phyloP scores from a whole-genome alignment of 2,329 filamentous ascomycete species.

The Keithomyces neogunnii region DNA sequence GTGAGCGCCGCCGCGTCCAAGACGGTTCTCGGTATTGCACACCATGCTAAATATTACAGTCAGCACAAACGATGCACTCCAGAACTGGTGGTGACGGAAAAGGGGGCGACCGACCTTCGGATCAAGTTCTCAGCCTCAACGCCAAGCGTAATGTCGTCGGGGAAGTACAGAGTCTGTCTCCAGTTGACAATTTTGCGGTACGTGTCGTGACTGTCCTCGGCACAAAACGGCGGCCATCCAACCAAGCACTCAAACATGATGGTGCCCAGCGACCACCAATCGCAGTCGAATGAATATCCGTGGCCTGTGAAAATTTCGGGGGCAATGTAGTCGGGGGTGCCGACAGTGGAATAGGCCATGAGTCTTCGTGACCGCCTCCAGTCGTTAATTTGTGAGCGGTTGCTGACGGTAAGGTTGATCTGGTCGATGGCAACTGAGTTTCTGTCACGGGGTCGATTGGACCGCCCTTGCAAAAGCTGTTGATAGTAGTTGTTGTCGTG shows the following conservation, averaged over 20 bases:
- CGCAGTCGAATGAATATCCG: slow-evolving; percentile 92
- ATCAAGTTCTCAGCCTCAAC: slow-evolving; percentile 88
- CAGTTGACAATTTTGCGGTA: slow-evolving; percentile 99
- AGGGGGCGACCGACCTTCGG: slow-evolving; percentile 55
- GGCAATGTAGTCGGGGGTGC: slow-evolving; percentile 96
- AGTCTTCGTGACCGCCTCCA: slow-evolving; percentile 93
- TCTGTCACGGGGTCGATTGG: slow-evolving; percentile 67
- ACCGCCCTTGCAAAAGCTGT: slow-evolving; percentile 77
- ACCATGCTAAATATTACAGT: slow-evolving; percentile 56
- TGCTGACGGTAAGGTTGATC: slow-evolving; percentile 96
- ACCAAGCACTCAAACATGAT: slow-evolving; percentile 99
- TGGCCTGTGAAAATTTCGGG: slow-evolving; percentile 97
- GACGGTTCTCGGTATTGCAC: slow-evolving; percentile 85
- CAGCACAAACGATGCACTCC: background rate
- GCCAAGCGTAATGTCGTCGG: slow-evolving; percentile 84
- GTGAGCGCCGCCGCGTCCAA: slow-evolving; percentile 76
- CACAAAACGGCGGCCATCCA: slow-evolving; percentile 98
- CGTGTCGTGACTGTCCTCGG: slow-evolving; percentile 93
- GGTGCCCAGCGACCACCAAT: slow-evolving; percentile 98
- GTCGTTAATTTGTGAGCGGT: slow-evolving; percentile 95
- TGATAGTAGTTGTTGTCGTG: slow-evolving; percentile 99
- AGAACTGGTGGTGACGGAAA: slow-evolving; percentile 2
- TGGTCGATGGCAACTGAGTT: slow-evolving; percentile 95
- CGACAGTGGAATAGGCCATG: slow-evolving; percentile 97
- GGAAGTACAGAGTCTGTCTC: slow-evolving; percentile 92